Evolutionary conservation across 2,329 filamentous ascomycete genomes (phyloP).

Genomic region (Sporothrix pallida): DNA sequence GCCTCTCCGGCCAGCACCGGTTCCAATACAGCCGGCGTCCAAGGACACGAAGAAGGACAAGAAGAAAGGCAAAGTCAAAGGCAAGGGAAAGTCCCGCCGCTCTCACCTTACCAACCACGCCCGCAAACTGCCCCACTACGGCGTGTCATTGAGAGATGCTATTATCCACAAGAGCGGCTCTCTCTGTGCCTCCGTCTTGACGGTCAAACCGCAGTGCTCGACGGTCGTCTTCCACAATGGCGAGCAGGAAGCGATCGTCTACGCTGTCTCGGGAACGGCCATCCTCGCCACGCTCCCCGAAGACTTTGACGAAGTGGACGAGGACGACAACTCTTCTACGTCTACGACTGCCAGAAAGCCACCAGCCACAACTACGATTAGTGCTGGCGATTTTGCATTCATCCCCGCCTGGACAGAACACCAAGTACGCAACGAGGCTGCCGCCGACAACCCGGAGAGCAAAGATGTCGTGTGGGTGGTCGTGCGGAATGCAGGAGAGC

Average conservation of each 20-base stretch:
- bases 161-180: conserved; percentile 67
- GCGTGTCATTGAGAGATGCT: conserved; percentile 51
- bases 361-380: conserved; percentile 63
- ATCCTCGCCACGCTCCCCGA: conserved; percentile 62
- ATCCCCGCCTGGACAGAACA: conserved; percentile 74
- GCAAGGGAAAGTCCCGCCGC: neutral
- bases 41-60: neutral
- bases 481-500: conserved; percentile 64
- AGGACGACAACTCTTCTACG: conserved; percentile 44
- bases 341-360: conserved; percentile 47
- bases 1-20: neutral
- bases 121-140: conserved; percentile 15
- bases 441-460: conserved; percentile 54
- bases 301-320: conserved; percentile 55
- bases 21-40: neutral
- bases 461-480: conserved; percentile 68
- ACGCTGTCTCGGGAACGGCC: conserved; percentile 66
- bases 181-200: conserved; percentile 72
- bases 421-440: conserved; percentile 69
- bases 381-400: conserved; percentile 70
- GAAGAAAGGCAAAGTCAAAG: neutral
- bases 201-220: conserved; percentile 65
- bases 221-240: conserved; percentile 73
- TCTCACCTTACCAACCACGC: neutral
- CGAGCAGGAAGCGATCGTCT: conserved; percentile 73